These are phyloP conservation scores for Aspergillus transmontanensis DNA, from an alignment of 2,329 filamentous ascomycete genomes.

Conservation along the genomic window DNA sequence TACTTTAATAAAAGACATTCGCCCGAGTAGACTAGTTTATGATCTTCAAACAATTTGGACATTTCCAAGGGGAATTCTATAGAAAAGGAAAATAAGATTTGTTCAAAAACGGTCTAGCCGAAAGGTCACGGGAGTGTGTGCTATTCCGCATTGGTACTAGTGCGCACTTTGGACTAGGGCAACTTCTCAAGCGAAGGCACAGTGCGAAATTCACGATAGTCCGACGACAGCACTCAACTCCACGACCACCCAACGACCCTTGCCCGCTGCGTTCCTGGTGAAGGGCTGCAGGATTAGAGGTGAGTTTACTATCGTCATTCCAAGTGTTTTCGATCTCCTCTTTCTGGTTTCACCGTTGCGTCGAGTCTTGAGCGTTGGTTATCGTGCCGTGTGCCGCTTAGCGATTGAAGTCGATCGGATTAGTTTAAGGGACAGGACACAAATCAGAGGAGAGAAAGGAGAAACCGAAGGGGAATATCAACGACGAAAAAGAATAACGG, in stretches of 20 bases:
- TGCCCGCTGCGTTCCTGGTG: conserved; percentile 47
- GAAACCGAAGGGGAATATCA: not conserved
- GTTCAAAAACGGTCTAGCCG: conserved; percentile 11
- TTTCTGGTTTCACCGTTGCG: conserved; percentile 25
- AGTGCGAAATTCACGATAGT: conserved; percentile 47
- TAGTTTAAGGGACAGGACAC: not conserved
- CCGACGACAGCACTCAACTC: conserved; percentile 43
- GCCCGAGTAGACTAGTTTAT: not conserved
- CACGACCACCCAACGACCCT: conserved; percentile 44
- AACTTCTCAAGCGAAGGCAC: conserved; percentile 48
- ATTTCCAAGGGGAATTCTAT: not conserved
- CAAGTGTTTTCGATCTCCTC: conserved; percentile 20
- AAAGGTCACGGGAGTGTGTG: conserved; percentile 25
- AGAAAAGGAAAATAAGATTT: not conserved
- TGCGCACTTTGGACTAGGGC: conserved; percentile 38
- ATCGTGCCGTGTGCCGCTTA: conserved; percentile 3
- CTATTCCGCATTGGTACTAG: conserved; percentile 34
- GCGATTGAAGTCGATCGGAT: conserved; percentile 2
- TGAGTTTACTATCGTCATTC: conserved; percentile 34
- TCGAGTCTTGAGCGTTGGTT: conserved; percentile 2
- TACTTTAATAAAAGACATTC: not conserved
- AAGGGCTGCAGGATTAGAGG: conserved; percentile 49
- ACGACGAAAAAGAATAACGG: not conserved
- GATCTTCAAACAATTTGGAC: not conserved
- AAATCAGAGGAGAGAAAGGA: conserved; percentile 8